Percentiles rank a stretch among this genome's conserved stretches.
These are phyloP conservation scores for Xylariaceae sp. DNA, from an alignment of 2,329 filamentous ascomycete species.

Conservation along the genomic window DNA sequence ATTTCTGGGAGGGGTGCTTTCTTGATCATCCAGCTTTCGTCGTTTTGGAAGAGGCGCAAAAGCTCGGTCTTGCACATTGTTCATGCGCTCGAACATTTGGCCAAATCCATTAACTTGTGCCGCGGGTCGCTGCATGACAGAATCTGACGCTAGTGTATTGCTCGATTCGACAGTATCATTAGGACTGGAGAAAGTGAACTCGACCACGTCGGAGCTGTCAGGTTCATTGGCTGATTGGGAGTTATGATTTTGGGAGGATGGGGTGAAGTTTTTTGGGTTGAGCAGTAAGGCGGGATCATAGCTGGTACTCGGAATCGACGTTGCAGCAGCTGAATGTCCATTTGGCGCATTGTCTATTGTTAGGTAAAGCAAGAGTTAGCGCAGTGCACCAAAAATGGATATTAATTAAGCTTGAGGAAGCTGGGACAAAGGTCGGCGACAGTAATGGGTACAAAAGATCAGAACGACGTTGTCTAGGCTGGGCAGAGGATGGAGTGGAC, in stretches of 20 bases:
- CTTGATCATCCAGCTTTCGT: constrained; percentile 50
- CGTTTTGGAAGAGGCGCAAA: constrained; percentile 60
- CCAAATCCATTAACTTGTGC: constrained; percentile 40
- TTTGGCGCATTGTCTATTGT: too few relatives aligned
- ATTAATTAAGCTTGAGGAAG: too few relatives aligned
- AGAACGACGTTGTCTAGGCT: constrained; percentile 4
- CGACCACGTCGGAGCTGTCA: constrained; percentile 35
- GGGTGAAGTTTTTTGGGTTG: constrained; percentile 34
- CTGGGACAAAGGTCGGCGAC: too few relatives aligned
- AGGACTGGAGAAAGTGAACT: constrained; percentile 33
- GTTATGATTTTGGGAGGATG: constrained; percentile 10
- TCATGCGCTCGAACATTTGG: constrained; percentile 68
- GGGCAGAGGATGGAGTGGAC: constrained; percentile 8
- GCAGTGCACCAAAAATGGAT: too few relatives aligned
- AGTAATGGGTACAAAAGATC: too few relatives aligned
- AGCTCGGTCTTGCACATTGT: constrained; percentile 66
- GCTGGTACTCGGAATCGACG: background rate
- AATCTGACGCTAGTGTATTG: constrained; percentile 11
- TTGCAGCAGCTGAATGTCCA: too few relatives aligned
- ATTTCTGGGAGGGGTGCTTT: constrained; percentile 37
- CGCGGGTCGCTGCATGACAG: constrained; percentile 6
- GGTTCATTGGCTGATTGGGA: constrained; percentile 18
- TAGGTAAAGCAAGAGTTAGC: too few relatives aligned
- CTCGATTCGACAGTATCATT: constrained; percentile 19
- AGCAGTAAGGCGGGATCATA: constrained; percentile 40